A percentile compares a stretch with the other conserved stretches of the same genome.
These are phyloP conservation scores for Aureobasidium uvarum DNA, from an alignment of 2,329 filamentous ascomycete species.

Conservation along the genomic window DNA sequence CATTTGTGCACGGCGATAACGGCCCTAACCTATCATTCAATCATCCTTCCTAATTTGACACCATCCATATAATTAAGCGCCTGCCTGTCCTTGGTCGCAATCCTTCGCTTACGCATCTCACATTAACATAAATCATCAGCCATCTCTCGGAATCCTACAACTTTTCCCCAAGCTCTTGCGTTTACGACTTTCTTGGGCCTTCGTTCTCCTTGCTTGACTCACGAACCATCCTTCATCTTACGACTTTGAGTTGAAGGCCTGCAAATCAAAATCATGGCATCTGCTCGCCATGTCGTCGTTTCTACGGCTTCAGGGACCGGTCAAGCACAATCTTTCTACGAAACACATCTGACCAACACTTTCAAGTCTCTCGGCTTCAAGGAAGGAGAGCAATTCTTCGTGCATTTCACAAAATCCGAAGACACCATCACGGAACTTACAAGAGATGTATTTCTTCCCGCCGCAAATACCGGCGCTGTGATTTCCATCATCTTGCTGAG, in stretches of 20 bases:
- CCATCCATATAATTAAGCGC: slow-evolving; percentile 9
- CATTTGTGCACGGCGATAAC: slow-evolving; percentile 12
- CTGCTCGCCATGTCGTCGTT: slow-evolving; percentile 43
- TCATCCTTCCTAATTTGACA: slow-evolving; percentile 13
- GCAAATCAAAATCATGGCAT: slow-evolving; percentile 1
- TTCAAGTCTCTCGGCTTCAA: slow-evolving; percentile 45
- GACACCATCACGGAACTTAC: slow-evolving; percentile 66
- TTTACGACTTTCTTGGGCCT: background rate
- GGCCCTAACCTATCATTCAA: background rate
- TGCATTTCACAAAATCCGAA: slow-evolving; percentile 63
- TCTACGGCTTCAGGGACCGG: slow-evolving; percentile 48
- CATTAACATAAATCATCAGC: background rate
- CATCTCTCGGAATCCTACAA: no score
- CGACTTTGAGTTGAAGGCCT: background rate
- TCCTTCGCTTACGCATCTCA: background rate
- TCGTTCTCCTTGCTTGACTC: background rate
- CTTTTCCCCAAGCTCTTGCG: no score
- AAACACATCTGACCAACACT: slow-evolving; percentile 42
- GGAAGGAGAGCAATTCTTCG: slow-evolving; percentile 44
- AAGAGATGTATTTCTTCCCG: slow-evolving; percentile 47
- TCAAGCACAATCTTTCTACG: slow-evolving; percentile 43
- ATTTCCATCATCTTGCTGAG: slow-evolving; percentile 75
- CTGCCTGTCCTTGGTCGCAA: background rate
- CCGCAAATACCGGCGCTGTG: slow-evolving; percentile 48
- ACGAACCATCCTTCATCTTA: background rate